A percentile compares a stretch with the other conserved stretches of the same genome.
Conservation (phyloP, 2,329 filamentous ascomycete species). For the Colletotrichum abscissum region DNA sequence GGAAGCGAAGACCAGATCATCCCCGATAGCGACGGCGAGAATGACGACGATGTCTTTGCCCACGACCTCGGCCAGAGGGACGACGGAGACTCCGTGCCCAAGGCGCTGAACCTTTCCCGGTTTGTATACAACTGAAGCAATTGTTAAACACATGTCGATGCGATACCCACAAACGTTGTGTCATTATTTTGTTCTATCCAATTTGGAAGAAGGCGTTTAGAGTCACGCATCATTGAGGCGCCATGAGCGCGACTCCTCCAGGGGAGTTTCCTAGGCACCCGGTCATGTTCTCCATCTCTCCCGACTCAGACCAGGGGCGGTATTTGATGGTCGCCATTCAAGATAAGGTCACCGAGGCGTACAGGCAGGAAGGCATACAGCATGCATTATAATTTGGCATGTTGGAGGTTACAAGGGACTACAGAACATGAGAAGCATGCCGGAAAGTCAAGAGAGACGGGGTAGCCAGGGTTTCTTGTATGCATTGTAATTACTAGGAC, state of each 20-base stretch:
- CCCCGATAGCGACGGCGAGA: constrained; percentile 62
- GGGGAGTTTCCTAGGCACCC: neutral
- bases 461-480: constrained; percentile 7
- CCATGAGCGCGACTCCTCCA: neutral
- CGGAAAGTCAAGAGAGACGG: neutral
- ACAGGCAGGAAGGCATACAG: neutral
- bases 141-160: constrained; percentile 13
- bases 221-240: neutral
- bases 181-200: constrained; percentile 26
- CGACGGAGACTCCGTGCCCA: constrained; percentile 41
- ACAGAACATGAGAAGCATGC: neutral
- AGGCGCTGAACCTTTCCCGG: constrained; percentile 57
- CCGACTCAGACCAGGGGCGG: neutral
- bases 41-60: constrained; percentile 49
- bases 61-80: constrained; percentile 38
- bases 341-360: neutral
- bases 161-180: constrained; percentile 22
- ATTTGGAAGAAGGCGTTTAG: neutral
- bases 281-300: neutral
- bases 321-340: neutral
- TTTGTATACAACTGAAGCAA: constrained; percentile 53
- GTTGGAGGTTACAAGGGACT: neutral
- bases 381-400: neutral
- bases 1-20: constrained; percentile 70
- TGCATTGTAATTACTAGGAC: neutral